phyloP scores from a whole-genome alignment of 345 rosid species.

The Limnanthes douglasii region DNA sequence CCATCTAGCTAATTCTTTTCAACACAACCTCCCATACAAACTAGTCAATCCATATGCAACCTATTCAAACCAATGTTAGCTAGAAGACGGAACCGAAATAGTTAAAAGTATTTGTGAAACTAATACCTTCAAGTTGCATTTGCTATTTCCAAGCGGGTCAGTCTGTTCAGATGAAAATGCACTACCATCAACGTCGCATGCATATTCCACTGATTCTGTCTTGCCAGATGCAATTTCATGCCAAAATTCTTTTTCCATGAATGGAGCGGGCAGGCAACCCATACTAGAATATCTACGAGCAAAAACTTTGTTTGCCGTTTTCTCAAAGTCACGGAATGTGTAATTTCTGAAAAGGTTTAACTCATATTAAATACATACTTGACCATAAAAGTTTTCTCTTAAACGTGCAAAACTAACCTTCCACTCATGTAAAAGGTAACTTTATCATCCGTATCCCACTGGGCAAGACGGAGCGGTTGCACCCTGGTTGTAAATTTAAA shows the following conservation, averaged over 20 bases:
- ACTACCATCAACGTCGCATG: slow-evolving; percentile 99
- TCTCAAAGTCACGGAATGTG: slow-evolving; percentile 93
- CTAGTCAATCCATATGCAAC: too few relatives aligned
- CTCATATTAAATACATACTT: slow-evolving; percentile 8
- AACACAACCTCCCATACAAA: too few relatives aligned
- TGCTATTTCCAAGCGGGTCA: slow-evolving; percentile 95
- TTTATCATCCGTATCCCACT: slow-evolving; percentile 86
- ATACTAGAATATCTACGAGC: slow-evolving; percentile 86
- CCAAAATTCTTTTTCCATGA: slow-evolving; percentile 99
- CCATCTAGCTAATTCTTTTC: too few relatives aligned
- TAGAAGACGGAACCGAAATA: slow-evolving; percentile 1
- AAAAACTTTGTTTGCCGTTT: slow-evolving; percentile 96
- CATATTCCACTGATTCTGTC: slow-evolving; percentile 97
- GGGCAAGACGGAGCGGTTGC: slow-evolving; percentile 97
- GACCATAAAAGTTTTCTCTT: slow-evolving; percentile 1
- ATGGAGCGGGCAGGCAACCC: slow-evolving; percentile 78
- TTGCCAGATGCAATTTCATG: slow-evolving; percentile 89
- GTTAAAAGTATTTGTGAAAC: slow-evolving; percentile 11
- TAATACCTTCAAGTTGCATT: slow-evolving; percentile 94
- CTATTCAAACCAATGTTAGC: neutral
- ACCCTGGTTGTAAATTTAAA: slow-evolving; percentile 97
- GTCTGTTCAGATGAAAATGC: slow-evolving; percentile 87
- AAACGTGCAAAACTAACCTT: slow-evolving; percentile 33
- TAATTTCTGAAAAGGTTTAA: slow-evolving; percentile 59
- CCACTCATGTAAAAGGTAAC: slow-evolving; percentile 99